A percentile compares a stretch with the other conserved stretches of the same genome.
Evolutionary conservation across 2,329 filamentous ascomycete genomes (phyloP).

Genomic region (Peltaster fructicola): DNA sequence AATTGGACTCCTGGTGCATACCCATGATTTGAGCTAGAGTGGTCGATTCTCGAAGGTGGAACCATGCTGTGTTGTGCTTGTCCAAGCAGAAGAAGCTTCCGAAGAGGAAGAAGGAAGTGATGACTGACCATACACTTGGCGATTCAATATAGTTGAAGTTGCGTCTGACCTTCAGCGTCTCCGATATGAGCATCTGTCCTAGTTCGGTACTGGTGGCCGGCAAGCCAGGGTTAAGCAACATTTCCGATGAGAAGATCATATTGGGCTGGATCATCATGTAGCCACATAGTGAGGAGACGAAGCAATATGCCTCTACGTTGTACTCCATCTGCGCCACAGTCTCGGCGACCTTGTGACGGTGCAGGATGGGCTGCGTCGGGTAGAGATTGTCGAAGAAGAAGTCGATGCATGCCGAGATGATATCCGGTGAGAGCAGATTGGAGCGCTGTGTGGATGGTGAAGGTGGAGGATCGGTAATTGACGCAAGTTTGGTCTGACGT

Average conservation of each 20-base stretch:
- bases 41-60: constrained; percentile 42
- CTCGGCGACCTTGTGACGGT: constrained; percentile 34
- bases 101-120: constrained; percentile 45
- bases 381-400: constrained; percentile 46
- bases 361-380: constrained; percentile 44
- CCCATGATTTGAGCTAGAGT: constrained; percentile 41
- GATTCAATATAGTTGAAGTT: constrained; percentile 41
- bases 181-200: constrained; percentile 39
- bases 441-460: constrained; percentile 27
- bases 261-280: constrained; percentile 34
- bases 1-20: constrained; percentile 40
- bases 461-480: constrained; percentile 24
- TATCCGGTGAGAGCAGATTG: constrained; percentile 30
- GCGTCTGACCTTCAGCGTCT: constrained; percentile 38
- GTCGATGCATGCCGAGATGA: constrained; percentile 38
- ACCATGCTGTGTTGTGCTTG: constrained; percentile 44
- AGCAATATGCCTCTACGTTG: constrained; percentile 39
- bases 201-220: constrained; percentile 26
- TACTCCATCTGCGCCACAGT: constrained; percentile 34
- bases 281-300: constrained; percentile 33
- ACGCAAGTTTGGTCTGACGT: constrained; percentile 26
- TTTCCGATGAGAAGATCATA: constrained; percentile 40
- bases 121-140: constrained; percentile 36
- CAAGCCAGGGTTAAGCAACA: constrained; percentile 32
- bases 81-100: constrained; percentile 45